These are phyloP conservation scores for Aspergillus sp. DNA, from an alignment of 2,329 filamentous ascomycete genomes.

Conservation along the genomic window DNA sequence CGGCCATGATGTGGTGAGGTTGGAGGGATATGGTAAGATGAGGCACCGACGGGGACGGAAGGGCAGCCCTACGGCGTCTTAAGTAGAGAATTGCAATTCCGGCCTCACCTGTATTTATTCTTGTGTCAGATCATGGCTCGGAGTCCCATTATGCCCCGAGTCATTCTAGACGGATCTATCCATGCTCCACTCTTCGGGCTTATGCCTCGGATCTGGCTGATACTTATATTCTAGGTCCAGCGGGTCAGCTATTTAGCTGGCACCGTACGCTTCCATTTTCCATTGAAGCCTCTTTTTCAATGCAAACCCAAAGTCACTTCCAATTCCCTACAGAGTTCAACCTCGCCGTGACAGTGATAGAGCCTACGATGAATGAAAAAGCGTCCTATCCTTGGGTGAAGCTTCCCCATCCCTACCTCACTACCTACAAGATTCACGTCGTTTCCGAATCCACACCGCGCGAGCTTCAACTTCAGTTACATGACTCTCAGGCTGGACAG, in stretches of 20 bases:
- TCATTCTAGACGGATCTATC: not conserved
- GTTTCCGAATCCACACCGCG: conserved; percentile 27
- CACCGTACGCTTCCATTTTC: not conserved
- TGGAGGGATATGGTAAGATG: not conserved
- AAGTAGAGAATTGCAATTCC: not conserved
- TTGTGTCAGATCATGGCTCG: not conserved
- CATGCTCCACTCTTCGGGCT: not conserved
- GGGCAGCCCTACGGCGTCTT: not conserved
- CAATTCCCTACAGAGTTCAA: not conserved
- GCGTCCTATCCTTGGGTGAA: conserved; percentile 40
- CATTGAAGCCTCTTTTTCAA: not conserved
- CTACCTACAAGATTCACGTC: conserved; percentile 40
- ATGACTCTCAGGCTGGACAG: conserved; percentile 32
- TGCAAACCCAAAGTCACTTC: not conserved
- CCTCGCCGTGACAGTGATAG: not conserved
- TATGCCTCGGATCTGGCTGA: not conserved
- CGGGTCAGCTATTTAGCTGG: not conserved
- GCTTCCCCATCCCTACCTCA: conserved; percentile 49
- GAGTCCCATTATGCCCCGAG: not conserved
- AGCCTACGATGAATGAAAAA: not conserved
- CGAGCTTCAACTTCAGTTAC: conserved; percentile 33
- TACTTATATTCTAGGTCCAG: not conserved
- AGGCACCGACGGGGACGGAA: no score
- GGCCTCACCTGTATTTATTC: not conserved
- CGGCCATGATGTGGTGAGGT: not conserved